Evolutionary conservation across 345 rosid species (phyloP), one percentile per base, ranked within the genome.

Genomic region (Eucalyptus cloeziana): DNA sequence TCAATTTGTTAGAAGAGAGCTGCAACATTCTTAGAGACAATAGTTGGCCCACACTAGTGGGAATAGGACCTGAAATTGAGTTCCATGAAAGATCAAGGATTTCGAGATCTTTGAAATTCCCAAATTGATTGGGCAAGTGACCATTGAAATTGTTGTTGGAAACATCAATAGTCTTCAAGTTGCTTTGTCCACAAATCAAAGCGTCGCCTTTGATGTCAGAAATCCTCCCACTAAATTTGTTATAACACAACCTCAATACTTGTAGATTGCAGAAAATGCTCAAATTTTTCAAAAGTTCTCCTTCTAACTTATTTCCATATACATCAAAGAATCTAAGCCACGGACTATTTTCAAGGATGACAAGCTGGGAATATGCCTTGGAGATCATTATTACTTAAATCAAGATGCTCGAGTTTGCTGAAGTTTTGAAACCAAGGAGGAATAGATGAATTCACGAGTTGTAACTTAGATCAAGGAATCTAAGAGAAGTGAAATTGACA

Each of bases 181-280:
- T 60, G 7, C 69, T 60, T 27, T 13, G 16, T 60, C 31, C 15
- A 60, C 69, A 60, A 60, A 60, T 27, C 69, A 60, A 27, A 27
- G 69, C 31, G 5, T 27, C 31, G 6, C 15, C 69, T 27, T 60
- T 12, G 69, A 27, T 12, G 31, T 60, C 62, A 60, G 0, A 60
- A 27, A 60, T 27, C 69, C 69, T 25, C 69, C 69, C 69, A 60
- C 69, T 60, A 56, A 56, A 56, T 56, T 56, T 56, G 62, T 56
- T 56, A 56, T 56, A 56, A 56, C 62, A 2, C 30, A 56, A 24
- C 3, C 1, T 0, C 13, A 56, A 0, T 22, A 56, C 62, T 56
- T 24, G 62, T 56, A 56, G 13, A 56, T 56, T 56, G 62, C 62
- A 56, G 0, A 56, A 56, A 56, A 56, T 22, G 62, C 62, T 56